Evolutionary conservation across 2,329 filamentous ascomycete species (phyloP).

Genomic region (Lachnellula suecica): DNA sequence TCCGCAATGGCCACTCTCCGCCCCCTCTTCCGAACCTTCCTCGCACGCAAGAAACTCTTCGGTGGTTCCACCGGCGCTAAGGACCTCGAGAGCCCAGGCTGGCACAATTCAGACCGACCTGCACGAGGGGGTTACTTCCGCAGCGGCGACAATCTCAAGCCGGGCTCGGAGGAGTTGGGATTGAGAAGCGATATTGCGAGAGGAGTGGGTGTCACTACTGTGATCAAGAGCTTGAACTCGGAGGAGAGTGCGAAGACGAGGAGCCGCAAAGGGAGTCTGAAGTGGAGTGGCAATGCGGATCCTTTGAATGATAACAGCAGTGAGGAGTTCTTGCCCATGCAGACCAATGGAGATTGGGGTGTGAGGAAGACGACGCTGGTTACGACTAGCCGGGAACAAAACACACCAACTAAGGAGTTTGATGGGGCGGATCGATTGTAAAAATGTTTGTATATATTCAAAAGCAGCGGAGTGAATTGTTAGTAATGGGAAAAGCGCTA

Average conservation of each 20-base stretch:
- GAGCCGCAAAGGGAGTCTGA: conserved; percentile 1
- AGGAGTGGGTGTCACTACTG: conserved; percentile 12
- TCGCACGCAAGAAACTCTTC: conserved; percentile 16
- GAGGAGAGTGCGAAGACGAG: not conserved
- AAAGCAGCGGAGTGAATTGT: no score
- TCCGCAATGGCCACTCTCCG: conserved; percentile 25
- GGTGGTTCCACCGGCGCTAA: conserved; percentile 6
- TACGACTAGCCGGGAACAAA: conserved; percentile 1
- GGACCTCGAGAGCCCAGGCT: not conserved
- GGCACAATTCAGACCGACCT: not conserved
- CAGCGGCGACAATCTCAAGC: conserved; percentile 3
- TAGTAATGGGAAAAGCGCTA: no score
- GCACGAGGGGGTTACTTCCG: conserved; percentile 7
- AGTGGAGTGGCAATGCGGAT: conserved; percentile 6
- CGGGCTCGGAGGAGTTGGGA: conserved; percentile 5
- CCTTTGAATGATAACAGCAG: conserved; percentile 14
- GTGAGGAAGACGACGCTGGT: conserved; percentile 15
- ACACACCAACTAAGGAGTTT: not conserved
- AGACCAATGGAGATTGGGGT: conserved; percentile 3
- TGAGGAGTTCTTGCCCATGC: conserved; percentile 8
- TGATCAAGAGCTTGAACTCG: conserved; percentile 9
- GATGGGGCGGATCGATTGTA: not conserved
- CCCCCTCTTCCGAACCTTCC: conserved; percentile 24
- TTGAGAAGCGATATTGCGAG: conserved; percentile 12
- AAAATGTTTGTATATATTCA: not conserved